Evolutionary conservation across 148 eudicot species (phyloP).

Genomic region (Arbutus unedo): DNA sequence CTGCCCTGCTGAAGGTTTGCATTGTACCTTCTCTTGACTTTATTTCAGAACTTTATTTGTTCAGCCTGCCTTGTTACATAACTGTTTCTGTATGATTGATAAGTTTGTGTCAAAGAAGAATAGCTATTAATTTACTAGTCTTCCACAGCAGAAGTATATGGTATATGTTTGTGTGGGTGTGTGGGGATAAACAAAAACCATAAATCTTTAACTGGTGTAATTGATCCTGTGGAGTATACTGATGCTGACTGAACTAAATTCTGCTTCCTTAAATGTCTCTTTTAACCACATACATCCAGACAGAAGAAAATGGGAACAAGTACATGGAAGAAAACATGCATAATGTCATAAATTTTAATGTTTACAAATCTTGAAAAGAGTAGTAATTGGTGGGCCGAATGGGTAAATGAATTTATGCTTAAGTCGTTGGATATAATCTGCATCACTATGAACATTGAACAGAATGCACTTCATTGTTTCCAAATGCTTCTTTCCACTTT

Average conservation of each 20-base stretch:
- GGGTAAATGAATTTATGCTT: background rate
- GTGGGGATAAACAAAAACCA: background rate
- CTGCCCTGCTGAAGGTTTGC: conserved; percentile 76
- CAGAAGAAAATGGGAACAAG: too few relatives aligned
- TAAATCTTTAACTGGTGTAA: background rate
- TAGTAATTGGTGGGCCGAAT: background rate
- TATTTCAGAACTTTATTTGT: background rate
- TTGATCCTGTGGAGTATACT: too few relatives aligned
- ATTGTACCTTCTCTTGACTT: conserved; percentile 8
- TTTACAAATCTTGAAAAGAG: background rate
- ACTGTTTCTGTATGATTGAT: background rate
- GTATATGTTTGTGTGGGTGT: background rate
- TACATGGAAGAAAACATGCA: too few relatives aligned
- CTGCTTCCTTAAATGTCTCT: background rate
- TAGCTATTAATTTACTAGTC: background rate
- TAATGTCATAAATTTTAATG: background rate
- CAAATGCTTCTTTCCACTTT: background rate
- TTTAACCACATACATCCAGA: background rate
- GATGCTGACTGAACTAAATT: background rate
- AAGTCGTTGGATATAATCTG: background rate
- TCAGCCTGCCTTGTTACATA: background rate
- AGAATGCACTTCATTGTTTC: background rate
- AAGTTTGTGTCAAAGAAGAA: background rate
- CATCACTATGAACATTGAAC: background rate
- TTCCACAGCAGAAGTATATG: background rate